Conservation (phyloP, 176 grass and related monocot genomes). For the Dactylis glomerata region DNA sequence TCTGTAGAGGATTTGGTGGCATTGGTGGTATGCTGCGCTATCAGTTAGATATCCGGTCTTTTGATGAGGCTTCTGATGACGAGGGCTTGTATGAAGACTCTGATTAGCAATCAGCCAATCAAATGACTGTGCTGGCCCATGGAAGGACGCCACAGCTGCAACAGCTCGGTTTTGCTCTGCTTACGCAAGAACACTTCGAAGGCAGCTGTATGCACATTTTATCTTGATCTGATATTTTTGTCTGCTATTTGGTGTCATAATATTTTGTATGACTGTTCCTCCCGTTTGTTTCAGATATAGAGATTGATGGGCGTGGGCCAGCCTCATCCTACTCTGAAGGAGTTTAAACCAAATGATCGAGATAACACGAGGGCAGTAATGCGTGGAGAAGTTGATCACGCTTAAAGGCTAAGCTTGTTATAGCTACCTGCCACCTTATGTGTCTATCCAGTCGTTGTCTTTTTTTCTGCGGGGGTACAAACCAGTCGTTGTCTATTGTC, state of each 20-base stretch:
- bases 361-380: constrained; percentile 6
- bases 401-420: constrained; percentile 20
- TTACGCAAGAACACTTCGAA: constrained; percentile 14
- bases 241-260: not conserved
- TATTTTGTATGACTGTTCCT: not conserved
- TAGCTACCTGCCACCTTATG: not conserved
- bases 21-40: constrained; percentile 55
- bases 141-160: constrained; percentile 38
- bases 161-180: constrained; percentile 18
- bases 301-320: constrained; percentile 34
- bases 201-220: constrained; percentile 26
- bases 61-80: constrained; percentile 44
- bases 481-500: not conserved
- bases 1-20: constrained; percentile 53
- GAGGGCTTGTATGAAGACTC: constrained; percentile 48
- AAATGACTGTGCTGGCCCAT: constrained; percentile 45
- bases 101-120: constrained; percentile 49
- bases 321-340: constrained; percentile 19
- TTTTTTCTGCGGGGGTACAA: not conserved
- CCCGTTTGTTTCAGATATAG: constrained; percentile 23
- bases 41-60: constrained; percentile 50
- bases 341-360: not conserved
- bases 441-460: not conserved
- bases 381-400: constrained; percentile 12
- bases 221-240: not conserved